These are phyloP conservation scores for Trichoderma semiorbis DNA, from an alignment of 2,329 filamentous ascomycete species.

Conservation along the genomic window DNA sequence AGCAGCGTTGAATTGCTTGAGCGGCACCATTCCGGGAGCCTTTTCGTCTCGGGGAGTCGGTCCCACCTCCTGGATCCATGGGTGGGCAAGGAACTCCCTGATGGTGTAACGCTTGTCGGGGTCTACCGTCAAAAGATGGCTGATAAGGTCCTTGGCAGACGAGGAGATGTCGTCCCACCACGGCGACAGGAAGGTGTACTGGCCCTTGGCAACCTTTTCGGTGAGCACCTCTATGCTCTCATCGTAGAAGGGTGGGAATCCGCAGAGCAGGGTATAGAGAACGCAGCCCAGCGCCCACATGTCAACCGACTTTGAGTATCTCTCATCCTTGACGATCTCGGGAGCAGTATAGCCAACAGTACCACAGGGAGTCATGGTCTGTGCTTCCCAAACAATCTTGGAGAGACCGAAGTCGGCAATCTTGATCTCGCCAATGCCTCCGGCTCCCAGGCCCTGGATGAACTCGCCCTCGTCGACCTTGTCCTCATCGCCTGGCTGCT, in stretches of 20 bases:
- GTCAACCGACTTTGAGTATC: conserved; percentile 97
- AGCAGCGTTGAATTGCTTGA: conserved; percentile 56
- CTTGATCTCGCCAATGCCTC: conserved; percentile 93
- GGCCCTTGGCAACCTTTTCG: conserved; percentile 93
- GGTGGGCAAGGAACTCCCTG: conserved; percentile 86
- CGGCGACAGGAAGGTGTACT: conserved; percentile 95
- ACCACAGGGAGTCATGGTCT: conserved; percentile 98
- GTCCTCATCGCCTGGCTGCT: conserved; percentile 86
- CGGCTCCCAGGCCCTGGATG: conserved; percentile 72
- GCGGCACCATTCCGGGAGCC: conserved; percentile 42
- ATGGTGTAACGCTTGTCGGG: conserved; percentile 95
- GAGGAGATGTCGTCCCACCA: conserved; percentile 99
- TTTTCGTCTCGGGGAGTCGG: conserved; percentile 58
- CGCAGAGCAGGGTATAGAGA: conserved; percentile 92
- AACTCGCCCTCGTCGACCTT: conserved; percentile 98
- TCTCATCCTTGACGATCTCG: conserved; percentile 97
- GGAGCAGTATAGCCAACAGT: conserved; percentile 97
- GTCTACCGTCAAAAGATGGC: conserved; percentile 89
- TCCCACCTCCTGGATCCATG: conserved; percentile 75
- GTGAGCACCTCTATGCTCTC: conserved; percentile 96
- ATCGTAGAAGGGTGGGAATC: conserved; percentile 97
- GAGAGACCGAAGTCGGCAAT: conserved; percentile 97
- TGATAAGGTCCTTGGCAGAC: conserved; percentile 88
- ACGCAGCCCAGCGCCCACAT: conserved; percentile 99
- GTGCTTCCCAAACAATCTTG: conserved; percentile 96